phyloP scores from a whole-genome alignment of 1,139 yeast species.

The Hansenula anomala region DNA sequence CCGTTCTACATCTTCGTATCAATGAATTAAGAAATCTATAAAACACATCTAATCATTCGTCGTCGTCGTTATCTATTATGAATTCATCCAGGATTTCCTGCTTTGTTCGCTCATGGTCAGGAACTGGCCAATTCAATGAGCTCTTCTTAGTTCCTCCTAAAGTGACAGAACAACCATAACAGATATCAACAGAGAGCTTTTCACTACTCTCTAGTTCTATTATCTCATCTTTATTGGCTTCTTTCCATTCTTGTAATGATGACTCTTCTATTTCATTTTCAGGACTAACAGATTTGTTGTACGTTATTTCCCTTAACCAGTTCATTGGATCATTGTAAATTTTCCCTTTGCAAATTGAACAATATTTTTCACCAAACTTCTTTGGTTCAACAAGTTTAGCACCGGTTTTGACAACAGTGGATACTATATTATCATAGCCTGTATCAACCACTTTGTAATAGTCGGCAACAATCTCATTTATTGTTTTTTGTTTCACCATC shows the following conservation, averaged over 20 bases:
- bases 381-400: constrained; percentile 64
- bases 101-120: constrained; percentile 25
- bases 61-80: constrained; percentile 38
- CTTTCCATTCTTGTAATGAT: constrained; percentile 32
- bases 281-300: constrained; percentile 49
- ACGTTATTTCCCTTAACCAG: constrained; percentile 78
- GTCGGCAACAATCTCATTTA: constrained; percentile 70
- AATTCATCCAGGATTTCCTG: constrained; percentile 45
- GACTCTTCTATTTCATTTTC: constrained; percentile 42
- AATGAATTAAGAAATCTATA: too few relatives aligned
- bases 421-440: constrained; percentile 86
- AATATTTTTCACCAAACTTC: constrained; percentile 22
- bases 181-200: constrained; percentile 34
- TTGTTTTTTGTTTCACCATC: constrained; percentile 50
- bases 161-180: constrained; percentile 78
- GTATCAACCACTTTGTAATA: constrained; percentile 73
- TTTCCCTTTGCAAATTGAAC: constrained; percentile 48
- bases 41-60: too few relatives aligned
- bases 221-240: constrained; percentile 6
- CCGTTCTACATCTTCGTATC: too few relatives aligned
- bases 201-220: constrained; percentile 9
- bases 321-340: constrained; percentile 53
- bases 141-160: constrained; percentile 40
- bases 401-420: constrained; percentile 90
- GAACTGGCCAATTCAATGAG: constrained; percentile 53